Conservation (phyloP, 192 early-diverging fungal species). For the Backusella liffmaniae region DNA sequence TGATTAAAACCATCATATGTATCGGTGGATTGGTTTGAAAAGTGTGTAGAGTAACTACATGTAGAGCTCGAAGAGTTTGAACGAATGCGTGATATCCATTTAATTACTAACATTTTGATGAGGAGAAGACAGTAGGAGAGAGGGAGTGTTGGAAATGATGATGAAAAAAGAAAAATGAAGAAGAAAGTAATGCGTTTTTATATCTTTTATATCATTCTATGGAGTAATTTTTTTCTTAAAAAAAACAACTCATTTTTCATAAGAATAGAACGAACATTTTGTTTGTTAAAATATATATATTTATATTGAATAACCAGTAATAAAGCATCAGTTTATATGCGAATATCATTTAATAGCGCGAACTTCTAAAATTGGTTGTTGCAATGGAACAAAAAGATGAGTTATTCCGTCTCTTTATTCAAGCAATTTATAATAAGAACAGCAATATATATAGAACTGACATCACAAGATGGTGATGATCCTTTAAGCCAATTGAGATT, state of each 20-base stretch:
- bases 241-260: background rate
- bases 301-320: background rate
- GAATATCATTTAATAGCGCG: background rate
- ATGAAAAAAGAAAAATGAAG: background rate
- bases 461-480: background rate
- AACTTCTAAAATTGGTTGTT: background rate
- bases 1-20: background rate
- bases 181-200: background rate
- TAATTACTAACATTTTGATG: background rate
- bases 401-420: background rate
- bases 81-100: slow-evolving; percentile 7
- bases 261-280: background rate
- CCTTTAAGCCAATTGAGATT: background rate
- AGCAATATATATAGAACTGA: background rate
- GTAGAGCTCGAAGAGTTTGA: background rate
- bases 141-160: background rate
- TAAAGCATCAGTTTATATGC: background rate
- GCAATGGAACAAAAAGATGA: background rate
- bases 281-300: slow-evolving; percentile 2
- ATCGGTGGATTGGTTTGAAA: background rate
- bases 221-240: background rate
- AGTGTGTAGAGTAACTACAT: background rate
- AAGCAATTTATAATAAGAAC: background rate
- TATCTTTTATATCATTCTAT: background rate
- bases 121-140: background rate